These are phyloP conservation scores for Testicularia cyperi DNA, from an alignment of 1,284 basidiomycete species.

Conservation along the genomic window DNA sequence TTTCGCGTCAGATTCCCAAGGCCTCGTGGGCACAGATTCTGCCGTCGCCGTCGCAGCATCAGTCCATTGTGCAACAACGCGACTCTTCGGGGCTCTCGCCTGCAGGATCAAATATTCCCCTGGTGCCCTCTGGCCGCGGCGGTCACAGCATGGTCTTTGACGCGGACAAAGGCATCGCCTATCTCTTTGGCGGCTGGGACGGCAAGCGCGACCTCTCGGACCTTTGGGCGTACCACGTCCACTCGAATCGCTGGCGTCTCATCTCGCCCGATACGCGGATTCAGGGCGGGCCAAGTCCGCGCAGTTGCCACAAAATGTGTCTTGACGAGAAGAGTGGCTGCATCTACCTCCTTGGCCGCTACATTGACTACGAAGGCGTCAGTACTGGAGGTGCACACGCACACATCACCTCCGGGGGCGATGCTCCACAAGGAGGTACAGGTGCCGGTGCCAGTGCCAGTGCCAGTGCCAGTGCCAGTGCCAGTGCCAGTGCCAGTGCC, in stretches of 20 bases:
- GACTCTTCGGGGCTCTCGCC: background rate
- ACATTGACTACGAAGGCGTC: constrained; percentile 42
- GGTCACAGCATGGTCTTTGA: constrained; percentile 83
- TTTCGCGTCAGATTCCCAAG: constrained; percentile 36
- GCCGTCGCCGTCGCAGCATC: constrained; percentile 4
- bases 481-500: constrained; percentile 13
- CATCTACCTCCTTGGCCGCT: constrained; percentile 68
- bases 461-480: background rate
- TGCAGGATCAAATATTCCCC: background rate
- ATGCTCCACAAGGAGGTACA: too few relatives aligned
- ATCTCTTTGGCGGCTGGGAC: constrained; percentile 79
- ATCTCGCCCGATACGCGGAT: constrained; percentile 67
- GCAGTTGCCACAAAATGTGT: constrained; percentile 80
- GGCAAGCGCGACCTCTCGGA: constrained; percentile 71
- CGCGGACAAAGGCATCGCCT: constrained; percentile 68
- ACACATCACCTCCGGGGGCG: constrained; percentile 6
- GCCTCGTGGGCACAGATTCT: constrained; percentile 40
- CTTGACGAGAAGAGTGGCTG: constrained; percentile 71
- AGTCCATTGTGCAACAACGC: background rate
- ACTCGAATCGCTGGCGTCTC: constrained; percentile 68
- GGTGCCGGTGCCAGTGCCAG: constrained; percentile 21
- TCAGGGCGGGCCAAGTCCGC: constrained; percentile 69
- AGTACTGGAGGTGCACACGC: too few relatives aligned
- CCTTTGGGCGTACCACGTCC: constrained; percentile 74
- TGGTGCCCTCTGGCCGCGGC: constrained; percentile 64